Evolutionary conservation across 2,329 filamentous ascomycete genomes (phyloP), one percentile per base, ranked within the genome.

Genomic region (Botryotinia calthae): DNA sequence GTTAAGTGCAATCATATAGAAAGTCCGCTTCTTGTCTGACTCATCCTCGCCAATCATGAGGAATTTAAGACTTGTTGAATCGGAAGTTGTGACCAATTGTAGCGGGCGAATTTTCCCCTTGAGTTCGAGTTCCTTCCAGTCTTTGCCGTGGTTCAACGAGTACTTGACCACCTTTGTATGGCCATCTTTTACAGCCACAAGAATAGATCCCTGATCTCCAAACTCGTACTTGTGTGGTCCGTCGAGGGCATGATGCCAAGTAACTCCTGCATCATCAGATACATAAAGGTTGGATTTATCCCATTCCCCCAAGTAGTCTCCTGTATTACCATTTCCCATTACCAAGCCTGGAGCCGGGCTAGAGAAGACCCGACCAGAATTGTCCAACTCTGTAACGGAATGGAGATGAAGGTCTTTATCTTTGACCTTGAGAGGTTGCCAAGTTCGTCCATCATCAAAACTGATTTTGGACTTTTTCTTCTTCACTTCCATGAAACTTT

Each of bases 141-240:
- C 88, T 79, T 94, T 90, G 67, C 97, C 97, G 80, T 98, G 94
- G 80, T 99, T 89, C 40, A 98, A 84, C 1, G 96, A 98, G 82
- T 95, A 99, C 54, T 83, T 85, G 67, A 91, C 82, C 76, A 90
- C 86, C 54, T 89, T 83, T 1, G 91, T 93, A 65, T 85, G 63
- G 14, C 63, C 85, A 78, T 97, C 93, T 75, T 88, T 87, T 54
- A 98, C 86, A 6, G 96, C 96, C 44, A 98, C 87, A 44, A 99
- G 85, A 31, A 99, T 88, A 25, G 94, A 94, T 1, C 96, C 96
- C 76, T 97, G 92, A 78, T 98, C 95, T 70, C 96, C 96, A 81
- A 98, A 97, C 80, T 98, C 95, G 82, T 97, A 99, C 81, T 97
- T 96, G 83, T 98, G 94, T 20, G 95, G 92, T 31, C 93, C 93